Conservation (phyloP, 2,329 filamentous ascomycete species). For the Alternaria dauci region DNA sequence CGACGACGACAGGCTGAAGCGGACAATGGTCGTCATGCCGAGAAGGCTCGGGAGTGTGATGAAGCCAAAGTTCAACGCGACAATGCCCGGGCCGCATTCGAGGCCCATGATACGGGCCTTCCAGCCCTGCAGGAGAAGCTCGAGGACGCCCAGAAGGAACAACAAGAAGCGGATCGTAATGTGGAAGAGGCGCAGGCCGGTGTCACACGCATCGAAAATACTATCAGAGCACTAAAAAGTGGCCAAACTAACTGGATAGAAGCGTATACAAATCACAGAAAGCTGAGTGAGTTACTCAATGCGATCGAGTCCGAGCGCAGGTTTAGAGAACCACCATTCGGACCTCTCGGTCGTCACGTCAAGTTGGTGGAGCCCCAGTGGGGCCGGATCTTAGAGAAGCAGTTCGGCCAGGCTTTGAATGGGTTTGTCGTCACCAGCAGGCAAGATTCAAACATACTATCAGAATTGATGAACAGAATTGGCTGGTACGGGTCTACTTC, state of each 20-base stretch:
- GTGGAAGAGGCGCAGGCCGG: slow-evolving; percentile 55
- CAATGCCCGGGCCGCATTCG: slow-evolving; percentile 55
- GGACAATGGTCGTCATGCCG: slow-evolving; percentile 73
- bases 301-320: slow-evolving; percentile 74
- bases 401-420: slow-evolving; percentile 73
- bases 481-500: slow-evolving; percentile 6
- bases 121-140: slow-evolving; percentile 49
- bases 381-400: slow-evolving; percentile 81
- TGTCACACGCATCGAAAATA: slow-evolving; percentile 61
- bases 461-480: slow-evolving; percentile 65
- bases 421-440: slow-evolving; percentile 84
- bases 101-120: slow-evolving; percentile 52
- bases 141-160: slow-evolving; percentile 40
- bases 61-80: slow-evolving; percentile 63
- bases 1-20: slow-evolving; percentile 66
- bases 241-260: slow-evolving; percentile 68
- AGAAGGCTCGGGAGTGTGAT: slow-evolving; percentile 67
- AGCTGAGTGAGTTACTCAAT: slow-evolving; percentile 68
- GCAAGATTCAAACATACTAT: slow-evolving; percentile 75
- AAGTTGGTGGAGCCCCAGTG: slow-evolving; percentile 80
- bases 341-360: slow-evolving; percentile 82
- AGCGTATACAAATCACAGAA: slow-evolving; percentile 66
- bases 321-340: slow-evolving; percentile 78
- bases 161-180: slow-evolving; percentile 29
- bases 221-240: slow-evolving; percentile 60